phyloP scores from a whole-genome alignment of 768 basidiomycete genomes.

The Podaxis sp. region DNA sequence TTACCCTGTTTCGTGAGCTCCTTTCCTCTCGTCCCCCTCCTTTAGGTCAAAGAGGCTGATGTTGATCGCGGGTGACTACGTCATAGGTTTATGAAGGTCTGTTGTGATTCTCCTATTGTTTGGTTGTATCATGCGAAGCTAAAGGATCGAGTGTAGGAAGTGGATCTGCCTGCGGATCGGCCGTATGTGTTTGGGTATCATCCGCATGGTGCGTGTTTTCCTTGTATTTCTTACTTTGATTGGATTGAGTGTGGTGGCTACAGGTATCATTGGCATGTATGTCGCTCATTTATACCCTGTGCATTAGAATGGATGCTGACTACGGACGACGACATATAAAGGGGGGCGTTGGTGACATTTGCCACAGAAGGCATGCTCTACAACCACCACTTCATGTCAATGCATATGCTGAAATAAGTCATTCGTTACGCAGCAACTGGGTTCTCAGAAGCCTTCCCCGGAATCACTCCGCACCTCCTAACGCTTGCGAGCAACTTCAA shows the following conservation, averaged over 20 bases:
- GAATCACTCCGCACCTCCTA: constrained; percentile 88
- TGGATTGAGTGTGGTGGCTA: background rate
- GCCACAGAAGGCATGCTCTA: constrained; percentile 73
- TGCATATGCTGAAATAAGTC: background rate
- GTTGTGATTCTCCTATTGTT: constrained; percentile 8
- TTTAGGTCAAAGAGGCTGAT: constrained; percentile 22
- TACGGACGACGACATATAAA: constrained; percentile 22
- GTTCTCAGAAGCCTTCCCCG: constrained; percentile 87
- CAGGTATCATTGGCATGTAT: constrained; percentile 97
- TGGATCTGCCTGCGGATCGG: constrained; percentile 84
- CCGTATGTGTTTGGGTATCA: constrained; percentile 98
- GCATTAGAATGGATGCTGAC: background rate
- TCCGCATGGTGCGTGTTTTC: constrained; percentile 70
- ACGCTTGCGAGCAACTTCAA: constrained; percentile 88
- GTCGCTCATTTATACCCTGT: constrained; percentile 19
- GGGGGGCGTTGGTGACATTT: constrained; percentile 95
- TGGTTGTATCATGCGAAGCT: background rate
- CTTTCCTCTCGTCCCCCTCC: background rate
- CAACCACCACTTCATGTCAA: background rate
- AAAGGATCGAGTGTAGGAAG: constrained; percentile 50
- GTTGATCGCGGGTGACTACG: background rate
- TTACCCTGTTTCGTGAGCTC: constrained; percentile 82
- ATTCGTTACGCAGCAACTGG: constrained; percentile 61
- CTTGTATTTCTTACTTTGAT: background rate
- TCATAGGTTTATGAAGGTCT: constrained; percentile 49